These are phyloP conservation scores for Colletotrichum horii DNA, from an alignment of 2,329 filamentous ascomycete species.

Conservation along the genomic window DNA sequence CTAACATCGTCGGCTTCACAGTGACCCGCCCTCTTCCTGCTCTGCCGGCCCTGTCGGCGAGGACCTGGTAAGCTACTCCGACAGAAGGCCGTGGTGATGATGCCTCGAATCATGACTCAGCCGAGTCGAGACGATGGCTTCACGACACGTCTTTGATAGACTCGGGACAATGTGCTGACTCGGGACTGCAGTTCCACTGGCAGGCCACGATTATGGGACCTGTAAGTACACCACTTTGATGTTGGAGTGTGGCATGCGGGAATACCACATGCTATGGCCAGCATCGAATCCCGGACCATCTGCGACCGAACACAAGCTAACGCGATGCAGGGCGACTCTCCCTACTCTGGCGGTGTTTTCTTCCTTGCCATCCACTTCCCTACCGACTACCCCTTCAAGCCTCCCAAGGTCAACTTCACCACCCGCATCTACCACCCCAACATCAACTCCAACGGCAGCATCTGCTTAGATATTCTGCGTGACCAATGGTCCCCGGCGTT, in stretches of 20 bases:
- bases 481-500: conserved; percentile 99
- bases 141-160: not conserved
- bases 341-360: conserved; percentile 98
- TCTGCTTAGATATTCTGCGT: conserved; percentile 96
- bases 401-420: conserved; percentile 99
- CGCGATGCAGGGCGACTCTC: conserved; percentile 78
- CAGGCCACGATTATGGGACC: conserved; percentile 99
- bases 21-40: conserved; percentile 98
- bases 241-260: not conserved
- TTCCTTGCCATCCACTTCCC: conserved; percentile 99
- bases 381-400: conserved; percentile 99
- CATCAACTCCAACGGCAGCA: conserved; percentile 99
- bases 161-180: conserved; percentile 5
- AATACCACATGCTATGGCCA: not conserved
- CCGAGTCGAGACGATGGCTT: conserved; percentile 24
- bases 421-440: conserved; percentile 99
- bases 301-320: not conserved
- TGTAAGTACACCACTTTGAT: conserved; percentile 62
- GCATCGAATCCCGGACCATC: not conserved
- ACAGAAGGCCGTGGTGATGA: conserved; percentile 7
- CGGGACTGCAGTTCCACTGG: conserved; percentile 86
- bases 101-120: conserved; percentile 21
- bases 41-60: conserved; percentile 96
- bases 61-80: conserved; percentile 80
- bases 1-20: conserved; percentile 47